A percentile compares a stretch with the other conserved stretches of the same genome.
These are phyloP conservation scores for Aspergillus proliferans DNA, from an alignment of 2,329 filamentous ascomycete genomes.

Conservation along the genomic window DNA sequence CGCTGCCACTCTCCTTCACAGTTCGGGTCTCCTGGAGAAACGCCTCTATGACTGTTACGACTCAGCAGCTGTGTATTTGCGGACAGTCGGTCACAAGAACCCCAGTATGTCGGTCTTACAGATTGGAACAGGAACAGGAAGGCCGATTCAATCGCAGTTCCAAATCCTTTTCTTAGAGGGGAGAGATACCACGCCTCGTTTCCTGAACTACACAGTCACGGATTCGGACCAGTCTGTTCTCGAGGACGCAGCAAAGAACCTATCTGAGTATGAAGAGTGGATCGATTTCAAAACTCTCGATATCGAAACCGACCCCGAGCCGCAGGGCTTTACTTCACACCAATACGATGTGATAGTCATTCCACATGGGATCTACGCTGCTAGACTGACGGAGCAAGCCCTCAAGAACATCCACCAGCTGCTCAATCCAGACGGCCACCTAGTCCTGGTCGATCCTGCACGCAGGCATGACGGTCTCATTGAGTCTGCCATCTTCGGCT, in stretches of 20 bases:
- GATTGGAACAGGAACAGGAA: slow-evolving; percentile 9
- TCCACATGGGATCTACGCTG: slow-evolving; percentile 11
- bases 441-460: slow-evolving; percentile 11
- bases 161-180: slow-evolving; percentile 5
- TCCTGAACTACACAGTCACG: slow-evolving; percentile 11
- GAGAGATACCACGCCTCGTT: slow-evolving; percentile 1
- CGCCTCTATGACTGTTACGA: slow-evolving; percentile 4
- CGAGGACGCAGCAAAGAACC: neutral
- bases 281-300: slow-evolving; percentile 8
- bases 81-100: slow-evolving; percentile 14
- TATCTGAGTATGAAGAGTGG: slow-evolving; percentile 7
- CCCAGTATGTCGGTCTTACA: slow-evolving; percentile 20
- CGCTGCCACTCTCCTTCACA: neutral
- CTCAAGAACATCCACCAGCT: slow-evolving; percentile 11
- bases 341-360: slow-evolving; percentile 14
- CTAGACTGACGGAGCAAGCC: slow-evolving; percentile 1
- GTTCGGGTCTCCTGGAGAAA: too few relatives aligned
- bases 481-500: slow-evolving; percentile 6
- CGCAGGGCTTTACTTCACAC: slow-evolving; percentile 3
- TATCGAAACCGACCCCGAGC: slow-evolving; percentile 1
- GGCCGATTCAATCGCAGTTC: slow-evolving; percentile 5
- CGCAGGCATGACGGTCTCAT: slow-evolving; percentile 1
- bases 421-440: slow-evolving; percentile 10
- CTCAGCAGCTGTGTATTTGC: slow-evolving; percentile 9
- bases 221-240: slow-evolving; percentile 1